phyloP scores from a whole-genome alignment of 768 basidiomycete species.

The Suillus luteus region DNA sequence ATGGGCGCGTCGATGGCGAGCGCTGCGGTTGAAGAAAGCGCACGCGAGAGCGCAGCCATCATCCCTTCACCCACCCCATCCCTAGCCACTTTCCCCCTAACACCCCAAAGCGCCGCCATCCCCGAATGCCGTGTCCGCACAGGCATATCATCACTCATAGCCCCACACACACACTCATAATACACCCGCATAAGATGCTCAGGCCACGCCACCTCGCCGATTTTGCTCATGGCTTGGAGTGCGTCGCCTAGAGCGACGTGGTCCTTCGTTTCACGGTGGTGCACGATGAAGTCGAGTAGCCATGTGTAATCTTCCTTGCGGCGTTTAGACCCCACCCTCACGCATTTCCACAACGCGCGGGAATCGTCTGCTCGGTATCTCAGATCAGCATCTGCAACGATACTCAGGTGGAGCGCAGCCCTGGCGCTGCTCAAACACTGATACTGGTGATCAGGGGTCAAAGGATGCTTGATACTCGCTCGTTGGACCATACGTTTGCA shows the following conservation, averaged over 20 bases:
- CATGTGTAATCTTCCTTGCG: not conserved
- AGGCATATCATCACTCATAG: not conserved
- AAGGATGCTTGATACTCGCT: not conserved
- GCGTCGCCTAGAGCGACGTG: not conserved
- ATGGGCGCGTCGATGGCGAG: not conserved
- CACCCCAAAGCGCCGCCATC: not conserved
- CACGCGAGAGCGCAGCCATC: not conserved
- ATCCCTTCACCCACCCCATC: no score
- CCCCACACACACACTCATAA: not conserved
- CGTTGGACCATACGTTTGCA: constrained; percentile 1
- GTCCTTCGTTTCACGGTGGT: constrained; percentile 1
- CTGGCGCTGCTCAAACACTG: constrained; percentile 2
- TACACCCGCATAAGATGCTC: not conserved
- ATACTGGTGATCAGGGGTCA: not conserved
- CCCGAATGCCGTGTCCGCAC: not conserved
- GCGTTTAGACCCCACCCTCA: not conserved
- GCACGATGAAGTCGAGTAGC: constrained; percentile 5
- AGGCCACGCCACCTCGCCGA: not conserved
- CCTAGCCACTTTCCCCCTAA: not conserved
- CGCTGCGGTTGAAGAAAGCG: not conserved
- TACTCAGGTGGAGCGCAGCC: not conserved
- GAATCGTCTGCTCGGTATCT: not conserved
- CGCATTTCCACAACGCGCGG: not conserved
- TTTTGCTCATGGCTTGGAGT: not conserved
- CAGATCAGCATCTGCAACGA: not conserved